phyloP scores from a whole-genome alignment of 192 early-diverging fungal species.

The Entrophospora sp. region DNA sequence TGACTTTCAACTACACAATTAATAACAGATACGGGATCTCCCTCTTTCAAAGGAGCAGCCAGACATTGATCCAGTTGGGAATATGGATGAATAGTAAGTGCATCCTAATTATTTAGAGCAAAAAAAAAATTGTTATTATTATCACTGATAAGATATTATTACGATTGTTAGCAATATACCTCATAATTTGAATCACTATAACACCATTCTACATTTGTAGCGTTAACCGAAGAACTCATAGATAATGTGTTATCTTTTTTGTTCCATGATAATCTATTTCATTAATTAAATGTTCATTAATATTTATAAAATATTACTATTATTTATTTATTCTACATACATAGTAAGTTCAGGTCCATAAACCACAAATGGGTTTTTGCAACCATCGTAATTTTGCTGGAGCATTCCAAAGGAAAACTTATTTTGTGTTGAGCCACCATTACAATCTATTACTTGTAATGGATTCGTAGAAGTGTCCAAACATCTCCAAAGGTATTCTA shows the following conservation, averaged over 20 bases:
- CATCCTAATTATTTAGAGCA: background rate
- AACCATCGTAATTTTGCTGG: conserved; percentile 3
- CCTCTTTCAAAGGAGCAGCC: conserved; percentile 3
- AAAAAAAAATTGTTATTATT: background rate
- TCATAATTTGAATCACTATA: conserved; percentile 9
- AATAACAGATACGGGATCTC: background rate
- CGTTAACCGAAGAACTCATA: background rate
- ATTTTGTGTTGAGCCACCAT: background rate
- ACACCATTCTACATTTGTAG: background rate
- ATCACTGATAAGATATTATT: background rate
- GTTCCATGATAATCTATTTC: background rate
- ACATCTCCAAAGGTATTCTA: conserved; percentile 13
- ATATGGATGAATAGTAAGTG: background rate
- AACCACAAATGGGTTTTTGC: background rate
- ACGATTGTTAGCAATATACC: background rate
- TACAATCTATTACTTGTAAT: background rate
- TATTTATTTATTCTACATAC: background rate
- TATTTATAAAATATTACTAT: background rate
- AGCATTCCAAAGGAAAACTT: background rate
- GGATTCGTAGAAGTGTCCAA: background rate
- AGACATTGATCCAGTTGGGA: background rate
- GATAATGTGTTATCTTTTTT: background rate
- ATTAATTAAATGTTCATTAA: background rate
- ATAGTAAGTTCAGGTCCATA: background rate
- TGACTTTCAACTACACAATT: background rate